Evolutionary conservation across 1,139 yeast species (phyloP).

Genomic region (Geotrichum candidum): DNA sequence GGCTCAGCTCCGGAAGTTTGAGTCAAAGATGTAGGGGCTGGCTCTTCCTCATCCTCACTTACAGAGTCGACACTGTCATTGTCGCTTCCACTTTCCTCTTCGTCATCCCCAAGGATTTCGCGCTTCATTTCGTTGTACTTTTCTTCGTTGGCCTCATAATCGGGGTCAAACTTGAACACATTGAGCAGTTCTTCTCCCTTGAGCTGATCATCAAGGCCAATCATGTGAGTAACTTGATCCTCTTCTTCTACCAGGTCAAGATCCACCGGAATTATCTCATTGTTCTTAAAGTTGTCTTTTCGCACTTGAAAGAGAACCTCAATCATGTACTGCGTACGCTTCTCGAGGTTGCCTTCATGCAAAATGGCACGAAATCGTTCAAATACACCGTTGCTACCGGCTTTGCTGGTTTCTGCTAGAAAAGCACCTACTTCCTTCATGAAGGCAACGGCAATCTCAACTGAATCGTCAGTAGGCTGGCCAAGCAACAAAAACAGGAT

Average conservation of each 20-base stretch:
- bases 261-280: conserved; percentile 40
- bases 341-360: conserved; percentile 48
- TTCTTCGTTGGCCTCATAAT: conserved; percentile 49
- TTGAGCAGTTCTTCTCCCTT: conserved; percentile 47
- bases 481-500: conserved; percentile 54
- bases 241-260: conserved; percentile 63
- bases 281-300: conserved; percentile 43
- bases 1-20: conserved; percentile 21
- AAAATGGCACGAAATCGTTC: conserved; percentile 57
- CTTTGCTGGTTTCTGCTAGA: conserved; percentile 40
- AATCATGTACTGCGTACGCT: conserved; percentile 45
- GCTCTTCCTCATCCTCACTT: conserved; percentile 23
- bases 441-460: conserved; percentile 44
- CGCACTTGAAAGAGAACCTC: conserved; percentile 50
- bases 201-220: conserved; percentile 46
- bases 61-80: conserved; percentile 23
- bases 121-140: conserved; percentile 38
- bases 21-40: conserved; percentile 24
- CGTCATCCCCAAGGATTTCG: conserved; percentile 45
- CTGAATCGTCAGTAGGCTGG: conserved; percentile 48
- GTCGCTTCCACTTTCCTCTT: conserved; percentile 30
- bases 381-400: conserved; percentile 48
- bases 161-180: conserved; percentile 47
- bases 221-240: conserved; percentile 53
- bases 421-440: conserved; percentile 43